These are phyloP conservation scores for Mortierella sp. DNA, from an alignment of 371 early-diverging fungal species.

Conservation along the genomic window DNA sequence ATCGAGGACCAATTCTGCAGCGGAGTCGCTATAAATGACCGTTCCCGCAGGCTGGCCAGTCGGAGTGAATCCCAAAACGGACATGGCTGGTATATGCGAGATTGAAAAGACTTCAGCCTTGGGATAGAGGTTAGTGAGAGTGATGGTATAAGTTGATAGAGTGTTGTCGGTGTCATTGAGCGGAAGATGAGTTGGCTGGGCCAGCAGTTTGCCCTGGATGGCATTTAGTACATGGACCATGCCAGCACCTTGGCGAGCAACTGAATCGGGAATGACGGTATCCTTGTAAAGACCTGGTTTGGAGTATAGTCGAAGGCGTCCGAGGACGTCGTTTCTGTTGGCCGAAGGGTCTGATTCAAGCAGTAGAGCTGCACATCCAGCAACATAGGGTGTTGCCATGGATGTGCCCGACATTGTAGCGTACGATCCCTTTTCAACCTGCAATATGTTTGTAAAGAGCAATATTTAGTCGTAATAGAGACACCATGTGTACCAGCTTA, in stretches of 20 bases:
- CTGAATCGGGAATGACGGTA: constrained; percentile 50
- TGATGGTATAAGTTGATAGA: constrained; percentile 60
- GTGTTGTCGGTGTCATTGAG: constrained; percentile 68
- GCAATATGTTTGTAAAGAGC: neutral
- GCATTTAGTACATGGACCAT: constrained; percentile 74
- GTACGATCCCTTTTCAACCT: constrained; percentile 62
- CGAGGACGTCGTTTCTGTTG: constrained; percentile 15
- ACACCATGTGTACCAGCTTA: neutral
- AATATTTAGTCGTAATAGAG: neutral
- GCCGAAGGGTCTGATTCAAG: constrained; percentile 50
- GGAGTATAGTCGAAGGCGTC: constrained; percentile 26
- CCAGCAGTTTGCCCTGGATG: constrained; percentile 59
- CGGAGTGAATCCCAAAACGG: constrained; percentile 57
- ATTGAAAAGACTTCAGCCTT: constrained; percentile 62
- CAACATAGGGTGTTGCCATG: constrained; percentile 80
- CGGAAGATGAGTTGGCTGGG: constrained; percentile 71
- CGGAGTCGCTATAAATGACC: constrained; percentile 10
- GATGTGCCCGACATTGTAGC: constrained; percentile 72
- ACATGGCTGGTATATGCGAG: constrained; percentile 57
- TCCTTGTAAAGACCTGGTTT: constrained; percentile 48
- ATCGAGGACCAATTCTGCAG: constrained; percentile 9
- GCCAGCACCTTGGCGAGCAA: constrained; percentile 79
- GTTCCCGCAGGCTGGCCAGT: constrained; percentile 24
- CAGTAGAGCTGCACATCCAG: constrained; percentile 76
- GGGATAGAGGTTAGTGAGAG: constrained; percentile 67